Conservation (phyloP, 768 basidiomycete species). For the Leccinum boreale region DNA sequence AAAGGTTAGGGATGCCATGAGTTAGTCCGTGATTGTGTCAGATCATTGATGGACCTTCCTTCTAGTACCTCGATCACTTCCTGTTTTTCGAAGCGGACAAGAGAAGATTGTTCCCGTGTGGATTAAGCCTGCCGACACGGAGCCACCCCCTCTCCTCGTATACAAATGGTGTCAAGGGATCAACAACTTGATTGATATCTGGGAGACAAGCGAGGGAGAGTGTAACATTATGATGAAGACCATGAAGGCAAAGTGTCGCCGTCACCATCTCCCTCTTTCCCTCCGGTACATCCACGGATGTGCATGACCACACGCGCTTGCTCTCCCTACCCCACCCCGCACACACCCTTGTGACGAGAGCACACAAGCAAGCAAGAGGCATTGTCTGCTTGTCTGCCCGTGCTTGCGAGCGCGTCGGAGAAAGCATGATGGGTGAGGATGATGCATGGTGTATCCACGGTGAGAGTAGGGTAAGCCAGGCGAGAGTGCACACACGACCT, state of each 20-base stretch:
- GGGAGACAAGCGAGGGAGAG: conserved; percentile 98
- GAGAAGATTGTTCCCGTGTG: conserved; percentile 95
- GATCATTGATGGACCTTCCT: conserved; percentile 12
- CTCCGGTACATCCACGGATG: too few species aligned
- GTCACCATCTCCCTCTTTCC: too few species aligned
- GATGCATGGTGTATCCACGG: too few species aligned
- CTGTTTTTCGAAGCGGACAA: conserved; percentile 99
- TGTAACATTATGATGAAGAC: conserved; percentile 99
- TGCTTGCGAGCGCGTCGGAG: too few species aligned
- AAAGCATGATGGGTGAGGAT: too few species aligned
- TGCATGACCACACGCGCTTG: too few species aligned
- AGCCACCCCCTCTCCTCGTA: conserved; percentile 93
- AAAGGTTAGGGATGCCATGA: conserved; percentile 96
- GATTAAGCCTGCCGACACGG: conserved; percentile 98
- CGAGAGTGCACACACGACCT: too few species aligned
- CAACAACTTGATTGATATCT: conserved; percentile 96
- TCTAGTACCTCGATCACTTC: conserved; percentile 93
- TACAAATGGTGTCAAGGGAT: conserved; percentile 99
- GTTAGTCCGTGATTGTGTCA: conserved; percentile 24
- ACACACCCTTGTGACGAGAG: too few species aligned
- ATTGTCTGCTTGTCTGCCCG: too few species aligned
- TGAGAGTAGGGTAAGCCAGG: too few species aligned
- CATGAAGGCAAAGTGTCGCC: conserved; percentile 34
- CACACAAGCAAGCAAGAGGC: too few species aligned
- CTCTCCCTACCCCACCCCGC: too few species aligned